Base-by-base conservation (phyloP, 129 eudicot genomes). In the Solidago caesia region DNA sequence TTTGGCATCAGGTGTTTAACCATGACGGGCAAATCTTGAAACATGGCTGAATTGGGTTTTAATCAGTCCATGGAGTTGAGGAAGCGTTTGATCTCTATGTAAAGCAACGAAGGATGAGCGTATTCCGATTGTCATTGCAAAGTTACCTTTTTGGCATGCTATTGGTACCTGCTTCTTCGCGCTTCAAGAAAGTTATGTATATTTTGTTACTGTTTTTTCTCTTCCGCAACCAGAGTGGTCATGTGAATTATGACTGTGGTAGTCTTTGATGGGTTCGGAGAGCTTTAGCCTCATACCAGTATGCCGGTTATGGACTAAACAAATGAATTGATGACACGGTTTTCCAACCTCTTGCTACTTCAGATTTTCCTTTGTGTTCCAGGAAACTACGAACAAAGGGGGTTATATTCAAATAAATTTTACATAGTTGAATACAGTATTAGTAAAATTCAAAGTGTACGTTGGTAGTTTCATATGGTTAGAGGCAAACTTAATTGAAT, bases 221-320 rank as follows among this genome's bases (percentile, higher is more conserved):
- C 1, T 89, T 85, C n/a, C 48, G 67, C 0, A 68, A 85, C 53
- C 61, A 12, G 5, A 65, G 47, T 64, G 77, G 70, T 51, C 96
- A 89, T 55, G 60, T 75, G 7, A 68, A 79, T 56, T 89, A 87
- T 65, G 89, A 89, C 60, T 89, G 96, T 75, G 96, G 96, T 44
- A 14, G 45, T 33, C 92, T 89, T 72, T 89, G 73, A 89, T 74
- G 59, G 0, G 55, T 69, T 69, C 1, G 5, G 1, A 45, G 21
- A 21, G 21, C 21, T 21, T 21, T 21, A 21, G 21, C 21, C 21
- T 21, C 21, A 0, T 21, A 21, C 21, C 21, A 21, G 0, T 21
- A 21, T 21, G 21, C 21, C 21, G 21, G 21, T 21, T 21, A 21
- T n/a, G n/a, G n/a, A n/a, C n/a, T n/a, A n/a, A n/a, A n/a, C 21